Percentiles rank a stretch among this genome's conserved stretches.
Conservation (phyloP, 2,329 filamentous ascomycete genomes). For the Botrytis deweyae region DNA sequence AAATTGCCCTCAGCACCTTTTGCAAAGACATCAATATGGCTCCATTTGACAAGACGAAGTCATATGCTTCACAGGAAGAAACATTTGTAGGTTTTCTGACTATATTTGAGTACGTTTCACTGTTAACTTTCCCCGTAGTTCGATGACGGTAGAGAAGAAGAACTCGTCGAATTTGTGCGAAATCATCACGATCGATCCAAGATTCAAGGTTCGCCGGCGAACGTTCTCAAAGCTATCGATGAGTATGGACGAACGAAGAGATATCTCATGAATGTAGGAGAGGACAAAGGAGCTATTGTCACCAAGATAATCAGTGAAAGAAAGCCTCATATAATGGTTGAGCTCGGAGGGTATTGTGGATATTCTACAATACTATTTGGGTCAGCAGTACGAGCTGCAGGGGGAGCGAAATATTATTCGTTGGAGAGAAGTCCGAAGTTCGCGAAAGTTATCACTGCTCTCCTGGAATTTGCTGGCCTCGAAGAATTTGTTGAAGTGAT, state of each 20-base stretch:
- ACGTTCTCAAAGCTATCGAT: constrained; percentile 68
- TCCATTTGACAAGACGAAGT: constrained; percentile 31
- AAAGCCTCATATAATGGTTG: constrained; percentile 70
- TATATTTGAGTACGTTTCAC: background rate
- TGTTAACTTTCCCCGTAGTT: constrained; percentile 42
- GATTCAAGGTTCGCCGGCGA: constrained; percentile 62
- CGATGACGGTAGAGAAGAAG: constrained; percentile 72
- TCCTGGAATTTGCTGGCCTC: constrained; percentile 76
- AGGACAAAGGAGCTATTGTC: constrained; percentile 71
- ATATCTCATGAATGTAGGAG: constrained; percentile 79
- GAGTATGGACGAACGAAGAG: constrained; percentile 64
- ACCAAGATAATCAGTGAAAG: constrained; percentile 64
- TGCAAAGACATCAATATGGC: constrained; percentile 24
- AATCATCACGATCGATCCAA: constrained; percentile 58
- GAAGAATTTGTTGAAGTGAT: constrained; percentile 67
- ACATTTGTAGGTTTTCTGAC: constrained; percentile 29
- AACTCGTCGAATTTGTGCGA: constrained; percentile 70
- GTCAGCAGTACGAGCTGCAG: constrained; percentile 60
- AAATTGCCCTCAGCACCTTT: background rate
- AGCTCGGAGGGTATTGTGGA: constrained; percentile 78
- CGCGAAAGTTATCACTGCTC: constrained; percentile 63
- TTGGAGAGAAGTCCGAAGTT: constrained; percentile 75
- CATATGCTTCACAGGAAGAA: constrained; percentile 33
- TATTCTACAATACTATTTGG: constrained; percentile 80
- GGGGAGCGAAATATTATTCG: constrained; percentile 66